Percentiles rank a stretch among this genome's conserved stretches.
phyloP scores from a whole-genome alignment of 495 filamentous ascomycete genomes.

The Sphaerosporella brunnea region DNA sequence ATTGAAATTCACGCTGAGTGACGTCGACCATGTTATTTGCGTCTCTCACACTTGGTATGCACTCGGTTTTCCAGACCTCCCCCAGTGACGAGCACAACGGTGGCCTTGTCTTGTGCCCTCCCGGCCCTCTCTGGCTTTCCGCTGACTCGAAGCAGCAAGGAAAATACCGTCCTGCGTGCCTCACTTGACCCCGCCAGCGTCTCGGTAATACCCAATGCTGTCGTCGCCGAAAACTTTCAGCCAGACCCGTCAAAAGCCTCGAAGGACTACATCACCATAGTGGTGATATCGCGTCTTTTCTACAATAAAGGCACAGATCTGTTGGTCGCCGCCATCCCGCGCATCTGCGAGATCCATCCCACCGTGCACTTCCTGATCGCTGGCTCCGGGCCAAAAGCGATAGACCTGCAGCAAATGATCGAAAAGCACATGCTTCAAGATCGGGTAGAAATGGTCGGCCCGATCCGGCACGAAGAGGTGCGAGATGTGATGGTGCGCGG shows the following conservation, averaged over 20 bases:
- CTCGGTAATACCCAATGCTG: constrained; percentile 91
- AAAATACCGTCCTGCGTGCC: constrained; percentile 90
- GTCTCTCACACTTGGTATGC: constrained; percentile 97
- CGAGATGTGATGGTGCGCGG: constrained; percentile 96
- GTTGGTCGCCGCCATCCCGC: constrained; percentile 80
- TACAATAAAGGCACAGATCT: constrained; percentile 98
- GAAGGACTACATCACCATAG: constrained; percentile 56
- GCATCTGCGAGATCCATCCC: constrained; percentile 70
- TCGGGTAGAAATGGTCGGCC: constrained; percentile 75
- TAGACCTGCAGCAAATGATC: constrained; percentile 94
- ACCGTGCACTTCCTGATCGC: constrained; percentile 96
- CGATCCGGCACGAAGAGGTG: constrained; percentile 87
- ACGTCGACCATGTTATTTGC: constrained; percentile 95
- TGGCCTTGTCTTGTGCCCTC: constrained; percentile 12
- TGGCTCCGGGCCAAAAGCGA: constrained; percentile 86
- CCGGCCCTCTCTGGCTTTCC: too few species aligned
- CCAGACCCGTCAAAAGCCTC: constrained; percentile 33
- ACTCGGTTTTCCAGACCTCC: constrained; percentile 47
- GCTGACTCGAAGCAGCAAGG: constrained; percentile 63
- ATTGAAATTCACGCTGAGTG: constrained; percentile 85
- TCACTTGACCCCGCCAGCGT: constrained; percentile 93
- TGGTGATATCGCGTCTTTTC: constrained; percentile 91
- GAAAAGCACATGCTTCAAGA: constrained; percentile 92
- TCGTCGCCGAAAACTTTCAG: constrained; percentile 88
- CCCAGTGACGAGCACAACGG: too few species aligned